Evolutionary conservation across 441 rosid species (phyloP), one percentile per base, ranked within the genome.

Genomic region (Eruca vesicaria): DNA sequence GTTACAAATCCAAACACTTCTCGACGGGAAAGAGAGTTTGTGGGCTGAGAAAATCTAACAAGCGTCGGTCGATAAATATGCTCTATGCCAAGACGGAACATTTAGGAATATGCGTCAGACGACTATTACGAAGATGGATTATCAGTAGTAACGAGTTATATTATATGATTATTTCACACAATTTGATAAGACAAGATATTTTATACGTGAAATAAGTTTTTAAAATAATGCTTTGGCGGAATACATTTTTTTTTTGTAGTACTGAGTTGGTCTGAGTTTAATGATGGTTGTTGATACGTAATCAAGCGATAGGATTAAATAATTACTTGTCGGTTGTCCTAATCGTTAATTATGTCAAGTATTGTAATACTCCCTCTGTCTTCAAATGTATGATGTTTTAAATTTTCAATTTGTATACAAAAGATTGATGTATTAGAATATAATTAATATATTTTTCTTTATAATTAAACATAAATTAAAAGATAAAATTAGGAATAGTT

Each of bases 91-190:
- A 57, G 60, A 48, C 11, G 14, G 43, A 50, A 66, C 14, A 43
- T 21, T 43, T 45, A 9, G 72, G 38, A 48, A 48, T 35, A 63
- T 59, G 68, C 52, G 50, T 23, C 14, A 11, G 68, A 48, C 78
- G 78, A 75, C 23, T 16, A 20, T 23, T 68, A 75, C 78, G 57
- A 75, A 75, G 69, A 75, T 68, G 41, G 23, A 36, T 68, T 12
- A 41, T 32, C 56, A 66, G 55, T 43, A 74, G 32, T 29, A 29
- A 19, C 48, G 48, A 23, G 35, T 57, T 65, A 56, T 35, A 56
- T 35, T 23, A 48, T 19, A 71, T 56, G 41, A 7, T 19, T 53
- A 20, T 38, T 56, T 57, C 60, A 58, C 66, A 20, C 35, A 20
- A 4, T 43, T 66, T 66, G n/a, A 59, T 66, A 29, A 43, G 21